Evolutionary conservation across 495 filamentous ascomycete species (phyloP).

Genomic region (Daldinia bambusicola): DNA sequence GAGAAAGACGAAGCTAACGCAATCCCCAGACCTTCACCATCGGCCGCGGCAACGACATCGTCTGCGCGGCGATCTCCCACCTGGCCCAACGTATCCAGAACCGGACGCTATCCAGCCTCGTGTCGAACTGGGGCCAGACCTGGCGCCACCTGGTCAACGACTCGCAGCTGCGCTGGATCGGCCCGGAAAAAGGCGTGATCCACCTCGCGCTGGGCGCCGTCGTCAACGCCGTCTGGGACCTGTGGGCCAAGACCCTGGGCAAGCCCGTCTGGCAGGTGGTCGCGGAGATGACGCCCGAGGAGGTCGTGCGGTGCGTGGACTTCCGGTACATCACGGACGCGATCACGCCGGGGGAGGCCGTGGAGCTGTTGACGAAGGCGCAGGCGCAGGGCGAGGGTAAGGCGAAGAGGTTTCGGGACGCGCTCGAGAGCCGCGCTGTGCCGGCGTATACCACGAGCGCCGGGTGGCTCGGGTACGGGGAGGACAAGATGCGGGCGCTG

Average conservation of each 20-base stretch:
- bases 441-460: constrained; percentile 92
- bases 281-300: constrained; percentile 86
- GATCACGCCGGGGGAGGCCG: constrained; percentile 85
- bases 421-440: constrained; percentile 74
- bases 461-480: constrained; percentile 92
- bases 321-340: constrained; percentile 95
- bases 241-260: constrained; percentile 86
- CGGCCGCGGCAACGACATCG: constrained; percentile 93
- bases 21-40: constrained; percentile 88
- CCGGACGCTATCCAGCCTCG: constrained; percentile 78
- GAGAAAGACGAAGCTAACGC: constrained; percentile 21
- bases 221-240: constrained; percentile 94
- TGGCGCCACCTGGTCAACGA: constrained; percentile 93
- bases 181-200: constrained; percentile 94
- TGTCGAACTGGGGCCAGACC: constrained; percentile 84
- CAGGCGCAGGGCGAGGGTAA: constrained; percentile 65
- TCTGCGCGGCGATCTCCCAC: constrained; percentile 83
- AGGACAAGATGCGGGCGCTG: constrained; percentile 81
- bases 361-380: constrained; percentile 71
- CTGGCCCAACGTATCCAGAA: constrained; percentile 77
- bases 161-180: constrained; percentile 92
- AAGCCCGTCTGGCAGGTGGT: constrained; percentile 94
- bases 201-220: constrained; percentile 91
- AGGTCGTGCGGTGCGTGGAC: constrained; percentile 88
- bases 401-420: constrained; percentile 72